Evolutionary conservation across 2,329 filamentous ascomycete genomes (phyloP).

Genomic region (Sclerotinia nivalis): DNA sequence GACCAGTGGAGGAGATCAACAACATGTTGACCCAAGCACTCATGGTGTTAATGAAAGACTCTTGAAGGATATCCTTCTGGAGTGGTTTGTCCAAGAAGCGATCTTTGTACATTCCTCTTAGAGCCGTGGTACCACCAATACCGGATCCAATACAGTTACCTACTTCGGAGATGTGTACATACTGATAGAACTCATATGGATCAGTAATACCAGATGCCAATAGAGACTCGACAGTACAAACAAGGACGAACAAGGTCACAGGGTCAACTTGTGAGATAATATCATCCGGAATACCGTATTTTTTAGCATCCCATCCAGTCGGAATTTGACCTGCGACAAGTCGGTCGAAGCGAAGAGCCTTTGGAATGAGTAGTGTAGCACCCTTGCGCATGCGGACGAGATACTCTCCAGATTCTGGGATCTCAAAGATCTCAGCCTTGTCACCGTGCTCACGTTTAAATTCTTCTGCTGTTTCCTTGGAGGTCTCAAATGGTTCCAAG

Average conservation of each 20-base stretch:
- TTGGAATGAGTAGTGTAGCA: conserved; percentile 90
- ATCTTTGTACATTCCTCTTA: conserved; percentile 98
- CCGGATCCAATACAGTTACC: conserved; percentile 98
- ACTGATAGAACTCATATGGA: conserved; percentile 99
- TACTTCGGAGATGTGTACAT: conserved; percentile 95
- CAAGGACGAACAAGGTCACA: conserved; percentile 91
- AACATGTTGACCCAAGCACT: conserved; percentile 99
- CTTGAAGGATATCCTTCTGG: conserved; percentile 98
- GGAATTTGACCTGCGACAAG: conserved; percentile 96
- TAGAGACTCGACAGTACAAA: conserved; percentile 88
- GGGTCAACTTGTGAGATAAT: conserved; percentile 98
- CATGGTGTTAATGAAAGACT: conserved; percentile 99
- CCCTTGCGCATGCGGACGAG: conserved; percentile 95
- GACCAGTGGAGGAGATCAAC: conserved; percentile 91
- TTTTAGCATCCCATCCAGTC: conserved; percentile 94
- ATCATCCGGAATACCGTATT: conserved; percentile 94
- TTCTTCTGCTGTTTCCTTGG: conserved; percentile 95
- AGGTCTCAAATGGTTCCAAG: conserved; percentile 93
- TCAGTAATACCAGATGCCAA: conserved; percentile 94
- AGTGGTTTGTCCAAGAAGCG: conserved; percentile 95
- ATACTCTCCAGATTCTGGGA: conserved; percentile 89
- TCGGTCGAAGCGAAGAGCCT: conserved; percentile 94
- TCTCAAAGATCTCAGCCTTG: conserved; percentile 96
- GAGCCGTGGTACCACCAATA: conserved; percentile 90
- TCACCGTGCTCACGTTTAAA: conserved; percentile 97